These are phyloP conservation scores for Thelonectria discophora DNA, from an alignment of 2,329 filamentous ascomycete species.

Conservation along the genomic window DNA sequence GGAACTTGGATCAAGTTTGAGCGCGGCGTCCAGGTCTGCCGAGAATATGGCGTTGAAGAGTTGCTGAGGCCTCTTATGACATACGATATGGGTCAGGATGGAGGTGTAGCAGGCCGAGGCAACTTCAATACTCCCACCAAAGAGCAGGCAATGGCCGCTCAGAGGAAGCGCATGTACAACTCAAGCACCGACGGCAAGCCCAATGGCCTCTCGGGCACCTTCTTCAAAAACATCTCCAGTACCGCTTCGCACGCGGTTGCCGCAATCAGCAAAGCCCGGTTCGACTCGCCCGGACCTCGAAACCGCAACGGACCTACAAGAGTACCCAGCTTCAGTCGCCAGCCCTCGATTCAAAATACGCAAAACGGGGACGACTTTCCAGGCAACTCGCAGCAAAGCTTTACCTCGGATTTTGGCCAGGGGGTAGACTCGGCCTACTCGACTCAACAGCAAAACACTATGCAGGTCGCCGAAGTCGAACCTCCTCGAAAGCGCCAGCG, in stretches of 20 bases:
- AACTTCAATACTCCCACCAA: slow-evolving; percentile 95
- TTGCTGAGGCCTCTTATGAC: slow-evolving; percentile 77
- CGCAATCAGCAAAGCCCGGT: slow-evolving; percentile 94
- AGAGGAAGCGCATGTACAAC: slow-evolving; percentile 91
- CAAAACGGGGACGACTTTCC: slow-evolving; percentile 69
- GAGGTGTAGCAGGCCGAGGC: slow-evolving; percentile 74
- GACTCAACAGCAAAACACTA: slow-evolving; percentile 60
- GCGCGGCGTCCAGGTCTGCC: slow-evolving; percentile 90
- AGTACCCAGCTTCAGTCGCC: slow-evolving; percentile 75
- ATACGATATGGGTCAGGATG: slow-evolving; percentile 82
- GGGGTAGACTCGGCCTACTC: slow-evolving; percentile 75
- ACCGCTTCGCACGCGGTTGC: slow-evolving; percentile 93
- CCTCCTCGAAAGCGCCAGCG: slow-evolving; percentile 84
- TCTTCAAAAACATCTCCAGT: slow-evolving; percentile 96
- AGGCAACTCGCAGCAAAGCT: slow-evolving; percentile 84
- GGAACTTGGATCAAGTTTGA: slow-evolving; percentile 98
- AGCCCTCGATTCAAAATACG: slow-evolving; percentile 73
- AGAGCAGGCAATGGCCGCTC: slow-evolving; percentile 97
- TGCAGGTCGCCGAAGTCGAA: slow-evolving; percentile 63
- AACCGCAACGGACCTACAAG: slow-evolving; percentile 70
- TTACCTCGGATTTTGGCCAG: slow-evolving; percentile 79
- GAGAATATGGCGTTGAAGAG: slow-evolving; percentile 80
- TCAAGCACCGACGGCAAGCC: slow-evolving; percentile 69
- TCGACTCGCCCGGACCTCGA: slow-evolving; percentile 84
- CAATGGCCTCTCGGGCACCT: slow-evolving; percentile 79